phyloP scores from a whole-genome alignment of 345 rosid species.

The Brassica napus region DNA sequence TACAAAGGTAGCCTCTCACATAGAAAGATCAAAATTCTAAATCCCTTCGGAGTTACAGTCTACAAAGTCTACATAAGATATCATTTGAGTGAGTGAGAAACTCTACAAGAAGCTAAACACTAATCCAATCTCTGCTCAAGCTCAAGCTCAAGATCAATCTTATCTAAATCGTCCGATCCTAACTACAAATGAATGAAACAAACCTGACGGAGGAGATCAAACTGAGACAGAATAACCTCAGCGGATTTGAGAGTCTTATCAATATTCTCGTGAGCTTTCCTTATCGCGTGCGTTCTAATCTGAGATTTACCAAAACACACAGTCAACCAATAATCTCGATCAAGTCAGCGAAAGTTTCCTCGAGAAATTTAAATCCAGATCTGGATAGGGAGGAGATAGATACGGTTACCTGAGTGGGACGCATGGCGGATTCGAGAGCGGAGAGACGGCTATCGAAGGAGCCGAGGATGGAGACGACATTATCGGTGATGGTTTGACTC shows the following conservation, averaged over 20 bases:
- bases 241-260: slow-evolving; percentile 91
- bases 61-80: neutral
- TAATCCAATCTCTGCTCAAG: neutral
- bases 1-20: neutral
- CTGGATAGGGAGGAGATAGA: neutral
- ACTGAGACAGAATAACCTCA: slow-evolving; percentile 74
- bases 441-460: slow-evolving; percentile 99
- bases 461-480: slow-evolving; percentile 85
- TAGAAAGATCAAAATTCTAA: neutral
- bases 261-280: slow-evolving; percentile 97
- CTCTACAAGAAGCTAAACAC: neutral
- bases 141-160: neutral
- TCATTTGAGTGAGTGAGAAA: neutral
- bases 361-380: slow-evolving; percentile 10
- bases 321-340: slow-evolving; percentile 34
- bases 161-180: neutral
- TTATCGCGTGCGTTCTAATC: slow-evolving; percentile 91
- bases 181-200: slow-evolving; percentile 20
- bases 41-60: neutral
- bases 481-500: slow-evolving; percentile 89
- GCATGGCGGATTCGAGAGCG: slow-evolving; percentile 97
- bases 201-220: slow-evolving; percentile 87
- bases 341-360: slow-evolving; percentile 10
- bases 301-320: slow-evolving; percentile 40
- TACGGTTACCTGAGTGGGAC: slow-evolving; percentile 84